phyloP scores from a whole-genome alignment of 441 rosid genomes.

The Corymbia calophylla region DNA sequence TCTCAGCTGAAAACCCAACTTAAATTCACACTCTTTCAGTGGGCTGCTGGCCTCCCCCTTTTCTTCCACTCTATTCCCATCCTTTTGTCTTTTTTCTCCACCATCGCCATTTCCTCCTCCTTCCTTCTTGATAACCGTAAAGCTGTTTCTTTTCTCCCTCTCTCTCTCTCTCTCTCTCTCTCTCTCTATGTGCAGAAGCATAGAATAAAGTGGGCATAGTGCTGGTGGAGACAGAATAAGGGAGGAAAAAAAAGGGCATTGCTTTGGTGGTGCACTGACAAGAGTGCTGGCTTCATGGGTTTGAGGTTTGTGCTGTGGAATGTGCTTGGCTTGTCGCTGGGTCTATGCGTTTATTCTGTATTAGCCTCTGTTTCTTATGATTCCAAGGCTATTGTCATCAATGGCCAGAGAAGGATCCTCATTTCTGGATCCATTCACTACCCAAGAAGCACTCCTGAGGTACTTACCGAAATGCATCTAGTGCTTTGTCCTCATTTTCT shows the following conservation, averaged over 20 bases:
- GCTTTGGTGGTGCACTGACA: not conserved
- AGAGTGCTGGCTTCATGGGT: not conserved
- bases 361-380: constrained; percentile 17
- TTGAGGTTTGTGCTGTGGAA: not conserved
- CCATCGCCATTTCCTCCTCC: not conserved
- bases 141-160: not conserved
- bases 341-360: not conserved
- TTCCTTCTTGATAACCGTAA: not conserved
- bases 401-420: constrained; percentile 28
- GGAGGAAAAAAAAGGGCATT: not conserved
- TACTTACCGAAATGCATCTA: not conserved
- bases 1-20: not conserved
- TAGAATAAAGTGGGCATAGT: not conserved
- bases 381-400: constrained; percentile 26
- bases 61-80: not conserved
- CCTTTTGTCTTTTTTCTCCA: not conserved
- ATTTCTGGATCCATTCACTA: constrained; percentile 41
- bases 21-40: not conserved
- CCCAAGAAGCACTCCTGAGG: constrained; percentile 37
- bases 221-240: not conserved
- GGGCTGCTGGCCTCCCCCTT: not conserved
- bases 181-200: not conserved
- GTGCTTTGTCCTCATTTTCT: not conserved
- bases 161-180: not conserved
- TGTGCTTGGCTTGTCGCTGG: not conserved